phyloP scores from a whole-genome alignment of 2,329 filamentous ascomycete species.

The Exophiala sp. region DNA sequence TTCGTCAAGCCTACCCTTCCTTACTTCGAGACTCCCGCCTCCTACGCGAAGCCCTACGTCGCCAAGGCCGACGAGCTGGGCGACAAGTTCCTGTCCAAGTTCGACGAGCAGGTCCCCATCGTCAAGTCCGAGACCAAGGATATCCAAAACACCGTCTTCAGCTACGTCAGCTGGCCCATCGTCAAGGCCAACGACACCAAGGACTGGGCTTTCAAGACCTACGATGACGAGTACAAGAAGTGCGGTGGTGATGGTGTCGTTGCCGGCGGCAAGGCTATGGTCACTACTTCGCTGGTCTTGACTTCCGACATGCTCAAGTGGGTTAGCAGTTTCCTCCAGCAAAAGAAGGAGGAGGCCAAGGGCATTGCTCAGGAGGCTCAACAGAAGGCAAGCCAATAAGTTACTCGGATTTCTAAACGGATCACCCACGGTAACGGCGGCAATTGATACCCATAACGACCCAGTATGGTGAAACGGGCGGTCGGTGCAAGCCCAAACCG shows the following conservation, averaged over 20 bases:
- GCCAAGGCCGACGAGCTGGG: constrained; percentile 74
- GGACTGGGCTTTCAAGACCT: constrained; percentile 42
- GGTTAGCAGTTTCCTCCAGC: constrained; percentile 56
- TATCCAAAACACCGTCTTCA: constrained; percentile 62
- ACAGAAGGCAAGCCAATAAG: too few relatives aligned
- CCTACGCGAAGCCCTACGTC: constrained; percentile 80
- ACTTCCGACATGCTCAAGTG: constrained; percentile 62
- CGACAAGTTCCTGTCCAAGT: constrained; percentile 64
- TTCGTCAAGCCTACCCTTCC: constrained; percentile 75
- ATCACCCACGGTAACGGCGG: too few relatives aligned
- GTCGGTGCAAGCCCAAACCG: too few relatives aligned
- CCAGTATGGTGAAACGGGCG: too few relatives aligned
- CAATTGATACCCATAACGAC: too few relatives aligned
- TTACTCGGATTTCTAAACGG: too few relatives aligned
- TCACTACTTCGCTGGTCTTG: constrained; percentile 65
- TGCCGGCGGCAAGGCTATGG: constrained; percentile 65
- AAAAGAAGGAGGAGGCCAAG: constrained; percentile 62
- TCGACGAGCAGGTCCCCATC: constrained; percentile 68
- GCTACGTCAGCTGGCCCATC: constrained; percentile 60
- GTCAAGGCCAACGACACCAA: constrained; percentile 59
- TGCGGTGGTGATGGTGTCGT: constrained; percentile 57
- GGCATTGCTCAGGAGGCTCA: constrained; percentile 35
- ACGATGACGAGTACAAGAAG: constrained; percentile 46
- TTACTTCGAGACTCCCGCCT: constrained; percentile 74
- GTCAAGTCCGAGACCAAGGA: constrained; percentile 73